Percentiles rank a stretch among this genome's conserved stretches.
phyloP scores from a whole-genome alignment of 257 asterid genomes.

The Gardenia jasminoides region DNA sequence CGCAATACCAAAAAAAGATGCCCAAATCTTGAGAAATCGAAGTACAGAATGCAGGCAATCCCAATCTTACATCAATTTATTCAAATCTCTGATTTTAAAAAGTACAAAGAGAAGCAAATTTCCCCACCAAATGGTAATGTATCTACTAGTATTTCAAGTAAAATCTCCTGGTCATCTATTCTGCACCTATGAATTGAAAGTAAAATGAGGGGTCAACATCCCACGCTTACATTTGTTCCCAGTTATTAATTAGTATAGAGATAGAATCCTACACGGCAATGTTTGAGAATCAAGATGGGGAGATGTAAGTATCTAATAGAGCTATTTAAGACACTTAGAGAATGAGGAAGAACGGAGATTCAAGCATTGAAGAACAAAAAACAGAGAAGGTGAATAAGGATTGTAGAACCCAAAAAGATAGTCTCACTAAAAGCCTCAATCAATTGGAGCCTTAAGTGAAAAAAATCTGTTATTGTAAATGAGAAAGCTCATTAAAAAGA shows the following conservation, averaged over 20 bases:
- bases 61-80: neutral
- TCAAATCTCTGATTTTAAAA: neutral
- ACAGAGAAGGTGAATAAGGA: neutral
- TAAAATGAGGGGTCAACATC: too few species aligned
- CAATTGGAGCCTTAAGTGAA: neutral
- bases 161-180: neutral
- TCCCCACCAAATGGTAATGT: neutral
- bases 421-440: neutral
- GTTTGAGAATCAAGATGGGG: neutral
- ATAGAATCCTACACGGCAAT: neutral
- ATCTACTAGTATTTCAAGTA: neutral
- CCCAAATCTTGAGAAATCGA: neutral
- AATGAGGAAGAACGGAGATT: neutral
- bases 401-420: neutral
- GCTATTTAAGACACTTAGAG: neutral
- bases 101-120: neutral
- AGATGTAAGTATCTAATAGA: neutral
- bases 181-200: neutral
- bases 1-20: neutral
- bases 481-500: neutral
- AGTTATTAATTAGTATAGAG: neutral
- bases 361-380: neutral
- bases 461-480: neutral
- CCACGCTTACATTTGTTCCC: neutral
- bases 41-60: neutral